Evolutionary conservation across 2,329 filamentous ascomycete species (phyloP).

Genomic region (Albophoma yamanashiensis): DNA sequence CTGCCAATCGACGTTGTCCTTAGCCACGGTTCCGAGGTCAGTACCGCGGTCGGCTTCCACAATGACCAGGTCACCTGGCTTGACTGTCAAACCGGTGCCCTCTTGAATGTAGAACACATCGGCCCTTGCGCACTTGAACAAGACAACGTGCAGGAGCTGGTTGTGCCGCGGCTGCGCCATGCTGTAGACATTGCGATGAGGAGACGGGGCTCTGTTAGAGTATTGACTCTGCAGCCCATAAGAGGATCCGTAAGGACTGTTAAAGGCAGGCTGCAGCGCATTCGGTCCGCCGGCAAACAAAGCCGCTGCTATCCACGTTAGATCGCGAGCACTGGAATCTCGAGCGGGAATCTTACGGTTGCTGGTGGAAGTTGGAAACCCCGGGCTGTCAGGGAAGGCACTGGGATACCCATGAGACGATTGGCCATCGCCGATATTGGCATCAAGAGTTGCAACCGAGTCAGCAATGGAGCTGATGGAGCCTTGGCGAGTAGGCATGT

Average conservation of each 20-base stretch:
- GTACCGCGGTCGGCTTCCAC: conserved; percentile 95
- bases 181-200: conserved; percentile 51
- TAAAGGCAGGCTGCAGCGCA: conserved; percentile 16
- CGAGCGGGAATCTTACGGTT: conserved; percentile 24
- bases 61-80: conserved; percentile 88
- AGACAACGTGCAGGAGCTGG: conserved; percentile 74
- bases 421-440: conserved; percentile 30
- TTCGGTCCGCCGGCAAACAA: conserved; percentile 15
- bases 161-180: conserved; percentile 52
- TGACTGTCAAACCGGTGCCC: conserved; percentile 83
- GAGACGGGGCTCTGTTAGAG: conserved; percentile 43
- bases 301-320: conserved; percentile 9
- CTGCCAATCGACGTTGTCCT: conserved; percentile 79
- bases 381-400: conserved; percentile 26
- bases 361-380: conserved; percentile 22
- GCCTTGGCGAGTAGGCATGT: conserved; percentile 52
- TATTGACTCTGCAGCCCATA: conserved; percentile 35
- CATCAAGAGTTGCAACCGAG: conserved; percentile 34
- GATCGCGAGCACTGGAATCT: background rate
- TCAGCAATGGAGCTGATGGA: conserved; percentile 53
- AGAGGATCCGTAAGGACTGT: conserved; percentile 32
- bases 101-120: conserved; percentile 97
- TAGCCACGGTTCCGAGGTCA: conserved; percentile 85
- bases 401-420: conserved; percentile 30
- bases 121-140: conserved; percentile 92